Base-by-base conservation (phyloP, 768 basidiomycete species). In the Naganishia vaughanmartiniae region DNA sequence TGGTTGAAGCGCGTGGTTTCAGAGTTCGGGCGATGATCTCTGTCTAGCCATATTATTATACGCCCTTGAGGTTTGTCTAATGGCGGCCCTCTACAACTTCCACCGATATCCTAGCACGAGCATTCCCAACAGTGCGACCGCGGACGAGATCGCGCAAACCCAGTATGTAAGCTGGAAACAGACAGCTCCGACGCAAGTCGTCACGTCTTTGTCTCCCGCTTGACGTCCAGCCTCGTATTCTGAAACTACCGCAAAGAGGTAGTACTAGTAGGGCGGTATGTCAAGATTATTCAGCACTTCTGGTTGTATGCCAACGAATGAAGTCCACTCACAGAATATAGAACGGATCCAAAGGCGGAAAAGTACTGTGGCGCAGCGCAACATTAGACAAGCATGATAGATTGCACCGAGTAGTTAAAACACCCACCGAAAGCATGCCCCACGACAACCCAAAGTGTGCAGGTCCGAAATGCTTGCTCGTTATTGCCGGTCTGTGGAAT, bases 401-500 rank as follows among this genome's bases (percentile, higher is more conserved):
- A 42, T 15, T 2, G 10, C 42, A 42, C 6, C 12, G 15, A 6
- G 15, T 24, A 24, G 15, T 21, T 12, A 2, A 19, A 56, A 9
- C 0, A 42, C 70, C 39, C 26, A 71, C 70, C 66, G 77, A 78
- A 24, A 81, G 67, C 78, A 79, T 79, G 15, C 80, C 80, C 80
- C 80, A 81, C 9, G 80, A 78, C 15, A 81, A 65, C 58, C 80
- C 80, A 56, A 78, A 81, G 71, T 81, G 80, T n/a, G 78, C 72
- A 19, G 71, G 67, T 39, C 71, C 71, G 53, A 67, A 72, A 30
- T 69, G 67, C 34, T 54, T 63, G 26, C 78, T 78, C 26, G 79
- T 75, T 42, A 81, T 77, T 0, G 80, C 80, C 7, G 80, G 69
- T 17, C 68, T 67, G 28, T n/a, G 33, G 19, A 6, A n/a, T 33